Evolutionary conservation across 164 flowering plant species (phyloP), one percentile per base, ranked within the genome.

Genomic region (Liquidambar formosana): DNA sequence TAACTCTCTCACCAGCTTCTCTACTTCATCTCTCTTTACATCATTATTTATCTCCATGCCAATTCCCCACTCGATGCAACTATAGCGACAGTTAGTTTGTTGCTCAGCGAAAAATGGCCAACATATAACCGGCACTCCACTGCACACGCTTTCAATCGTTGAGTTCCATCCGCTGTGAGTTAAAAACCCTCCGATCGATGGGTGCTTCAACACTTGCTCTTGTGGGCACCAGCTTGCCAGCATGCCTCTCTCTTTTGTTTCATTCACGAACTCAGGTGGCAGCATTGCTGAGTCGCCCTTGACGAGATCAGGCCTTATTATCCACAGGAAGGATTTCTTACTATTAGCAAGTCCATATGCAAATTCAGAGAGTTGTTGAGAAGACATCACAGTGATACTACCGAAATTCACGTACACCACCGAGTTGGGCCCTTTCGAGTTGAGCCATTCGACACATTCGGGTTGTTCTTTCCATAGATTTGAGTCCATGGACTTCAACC

Each of bases 311-410:
- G 76, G 71, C 67, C 79, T 65, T 13, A 69, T 66, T 2, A 77
- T 23, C 76, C 76, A 76, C 53, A 76, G 45, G 53, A 77, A 77
- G 0, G 57, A 3, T 10, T 76, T 45, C 5, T 64, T 71, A 68
- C 83, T 77, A 33, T 80, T 72, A 1, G 81, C 85, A 0, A 84
- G 71, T 33, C 88, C 88, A 83, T 83, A 83, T 0, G 85, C 85
- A 19, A 83, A 75, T 53, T 85, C 89, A 0, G 26, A 10, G 15
- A 74, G 46, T 54, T 84, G 81, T 1, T 73, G 58, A 2, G 67
- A 54, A 0, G 79, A 68, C 77, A 81, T 63, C 1, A 75, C 70
- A 0, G 82, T 73, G 52, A 78, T 75, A 69, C 84, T 82, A 1
- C 85, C 87, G 58, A 76, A 81, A 23, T 81, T 83, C 63, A 79